phyloP scores from a whole-genome alignment of 768 basidiomycete species.

The Lentinula raphanica region DNA sequence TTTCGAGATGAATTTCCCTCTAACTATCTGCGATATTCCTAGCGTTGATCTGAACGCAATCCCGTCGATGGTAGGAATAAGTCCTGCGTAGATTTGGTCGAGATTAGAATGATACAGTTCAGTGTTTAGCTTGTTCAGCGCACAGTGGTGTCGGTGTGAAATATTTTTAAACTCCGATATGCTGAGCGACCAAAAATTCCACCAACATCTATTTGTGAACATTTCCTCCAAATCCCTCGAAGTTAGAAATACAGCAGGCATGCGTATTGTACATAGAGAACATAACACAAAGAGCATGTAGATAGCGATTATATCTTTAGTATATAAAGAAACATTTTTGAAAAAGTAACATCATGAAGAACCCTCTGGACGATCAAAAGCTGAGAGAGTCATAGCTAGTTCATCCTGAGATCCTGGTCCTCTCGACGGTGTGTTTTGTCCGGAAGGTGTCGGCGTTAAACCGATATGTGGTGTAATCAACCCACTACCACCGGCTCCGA shows the following conservation, averaged over 20 bases:
- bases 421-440: slow-evolving; percentile 41
- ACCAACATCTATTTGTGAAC: no score
- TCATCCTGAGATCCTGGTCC: slow-evolving; percentile 13
- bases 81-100: no score
- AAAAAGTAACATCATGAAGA: not conserved
- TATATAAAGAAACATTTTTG: not conserved
- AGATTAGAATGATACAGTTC: no score
- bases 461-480: slow-evolving; percentile 72
- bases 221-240: no score
- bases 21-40: no score
- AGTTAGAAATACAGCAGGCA: not conserved
- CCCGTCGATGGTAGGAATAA: no score
- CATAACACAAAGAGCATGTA: slow-evolving; percentile 6
- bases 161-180: no score
- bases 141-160: no score
- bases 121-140: no score
- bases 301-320: not conserved
- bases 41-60: no score
- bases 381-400: slow-evolving; percentile 43
- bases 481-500: slow-evolving; percentile 78
- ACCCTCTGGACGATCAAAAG: slow-evolving; percentile 24
- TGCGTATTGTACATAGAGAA: slow-evolving; percentile 1
- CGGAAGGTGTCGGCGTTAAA: slow-evolving; percentile 55
- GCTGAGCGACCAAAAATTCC: no score
- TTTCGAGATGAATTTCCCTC: no score